Conservation (phyloP, 306 rosid species). For the Begonia fuchsioides region DNA sequence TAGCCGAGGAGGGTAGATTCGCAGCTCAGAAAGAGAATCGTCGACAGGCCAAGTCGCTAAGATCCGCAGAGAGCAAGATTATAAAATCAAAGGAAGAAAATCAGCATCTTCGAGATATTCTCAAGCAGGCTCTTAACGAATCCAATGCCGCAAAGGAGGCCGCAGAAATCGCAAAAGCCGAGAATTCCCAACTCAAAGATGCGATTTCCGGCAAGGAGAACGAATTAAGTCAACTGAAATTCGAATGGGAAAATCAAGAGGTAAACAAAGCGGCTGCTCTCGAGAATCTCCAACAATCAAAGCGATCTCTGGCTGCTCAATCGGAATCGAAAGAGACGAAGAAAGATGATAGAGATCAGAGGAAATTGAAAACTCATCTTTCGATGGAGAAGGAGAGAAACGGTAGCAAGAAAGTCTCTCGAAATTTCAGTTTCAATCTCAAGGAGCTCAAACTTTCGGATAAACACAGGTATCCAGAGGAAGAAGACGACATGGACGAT, state of each 20-base stretch:
- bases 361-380: conserved; percentile 12
- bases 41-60: conserved; percentile 19
- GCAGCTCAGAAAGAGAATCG: conserved; percentile 26
- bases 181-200: conserved; percentile 54
- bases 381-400: conserved; percentile 17
- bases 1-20: conserved; percentile 51
- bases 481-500: conserved; percentile 27
- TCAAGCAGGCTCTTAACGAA: conserved; percentile 81
- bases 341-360: conserved; percentile 14
- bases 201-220: conserved; percentile 23
- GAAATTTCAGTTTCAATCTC: conserved; percentile 26
- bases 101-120: conserved; percentile 61
- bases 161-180: conserved; percentile 51
- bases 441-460: conserved; percentile 19
- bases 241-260: conserved; percentile 46
- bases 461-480: conserved; percentile 20
- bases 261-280: conserved; percentile 45
- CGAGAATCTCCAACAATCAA: conserved; percentile 53
- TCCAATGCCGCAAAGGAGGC: conserved; percentile 74
- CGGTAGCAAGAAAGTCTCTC: conserved; percentile 15
- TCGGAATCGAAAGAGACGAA: conserved; percentile 22
- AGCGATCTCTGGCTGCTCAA: conserved; percentile 35
- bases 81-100: conserved; percentile 54
- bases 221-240: conserved; percentile 22
- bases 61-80: conserved; percentile 21